phyloP scores from a whole-genome alignment of 805 yeast species.

The Ogataea thermomethanolica region DNA sequence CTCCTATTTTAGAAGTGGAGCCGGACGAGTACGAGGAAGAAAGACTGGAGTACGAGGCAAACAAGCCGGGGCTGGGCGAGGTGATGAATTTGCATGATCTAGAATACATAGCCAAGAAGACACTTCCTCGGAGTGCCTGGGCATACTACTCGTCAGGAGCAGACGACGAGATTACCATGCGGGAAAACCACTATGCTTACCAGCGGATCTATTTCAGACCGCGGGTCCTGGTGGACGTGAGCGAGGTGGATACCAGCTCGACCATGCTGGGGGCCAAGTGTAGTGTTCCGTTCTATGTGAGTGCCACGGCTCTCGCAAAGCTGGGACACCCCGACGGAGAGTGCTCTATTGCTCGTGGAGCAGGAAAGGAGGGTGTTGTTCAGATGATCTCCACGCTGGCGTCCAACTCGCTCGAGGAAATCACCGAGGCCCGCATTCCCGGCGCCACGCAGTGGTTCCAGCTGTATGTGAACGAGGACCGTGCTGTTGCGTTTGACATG shows the following conservation, averaged over 20 bases:
- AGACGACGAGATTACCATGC: constrained; percentile 85
- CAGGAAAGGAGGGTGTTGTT: constrained; percentile 63
- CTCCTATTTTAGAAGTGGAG: constrained; percentile 33
- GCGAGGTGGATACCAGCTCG: constrained; percentile 65
- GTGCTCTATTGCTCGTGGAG: constrained; percentile 77
- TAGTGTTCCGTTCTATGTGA: constrained; percentile 77
- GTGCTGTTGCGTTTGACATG: constrained; percentile 56
- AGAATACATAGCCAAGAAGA: constrained; percentile 78
- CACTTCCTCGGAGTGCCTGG: constrained; percentile 80
- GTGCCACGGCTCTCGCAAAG: constrained; percentile 91
- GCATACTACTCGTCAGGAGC: constrained; percentile 90
- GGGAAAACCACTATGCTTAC: constrained; percentile 89
- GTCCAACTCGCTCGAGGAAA: constrained; percentile 83
- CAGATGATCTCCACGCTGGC: constrained; percentile 95
- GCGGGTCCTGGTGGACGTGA: constrained; percentile 73
- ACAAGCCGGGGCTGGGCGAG: constrained; percentile 66
- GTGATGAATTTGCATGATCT: constrained; percentile 81
- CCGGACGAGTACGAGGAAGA: constrained; percentile 40
- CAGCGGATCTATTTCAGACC: constrained; percentile 89
- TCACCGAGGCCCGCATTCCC: constrained; percentile 62
- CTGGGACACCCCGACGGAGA: constrained; percentile 95
- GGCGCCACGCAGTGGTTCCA: constrained; percentile 86
- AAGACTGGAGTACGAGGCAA: constrained; percentile 40
- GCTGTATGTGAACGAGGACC: constrained; percentile 75
- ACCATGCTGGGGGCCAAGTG: constrained; percentile 69